These are phyloP conservation scores for Trametes sanguinea DNA, from an alignment of 768 basidiomycete species.

Conservation along the genomic window DNA sequence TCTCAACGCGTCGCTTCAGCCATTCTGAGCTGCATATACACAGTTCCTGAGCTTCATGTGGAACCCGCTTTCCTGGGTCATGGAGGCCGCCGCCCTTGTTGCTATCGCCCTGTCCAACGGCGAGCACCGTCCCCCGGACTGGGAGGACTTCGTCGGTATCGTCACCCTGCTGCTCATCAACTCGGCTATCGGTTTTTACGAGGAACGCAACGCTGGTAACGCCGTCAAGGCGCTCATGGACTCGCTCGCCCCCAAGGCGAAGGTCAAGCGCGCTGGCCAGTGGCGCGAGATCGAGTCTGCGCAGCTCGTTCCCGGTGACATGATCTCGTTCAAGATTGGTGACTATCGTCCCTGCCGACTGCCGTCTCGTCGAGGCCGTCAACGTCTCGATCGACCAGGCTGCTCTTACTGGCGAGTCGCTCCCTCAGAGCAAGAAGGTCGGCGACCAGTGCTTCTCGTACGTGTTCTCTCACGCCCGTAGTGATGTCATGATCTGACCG, in stretches of 20 bases:
- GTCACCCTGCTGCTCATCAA: conserved; percentile 89
- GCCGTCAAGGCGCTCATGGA: conserved; percentile 99
- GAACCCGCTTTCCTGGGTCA: conserved; percentile 99
- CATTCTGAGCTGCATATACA: not conserved
- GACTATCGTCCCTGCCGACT: conserved; percentile 98
- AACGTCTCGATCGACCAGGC: conserved; percentile 99
- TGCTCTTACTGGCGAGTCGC: conserved; percentile 95
- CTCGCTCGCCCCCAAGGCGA: conserved; percentile 96
- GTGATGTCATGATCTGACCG: conserved; percentile 1
- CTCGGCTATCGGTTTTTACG: conserved; percentile 97
- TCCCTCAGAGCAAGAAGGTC: conserved; percentile 88
- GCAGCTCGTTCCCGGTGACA: conserved; percentile 90
- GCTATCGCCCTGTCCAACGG: conserved; percentile 97
- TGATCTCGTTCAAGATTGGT: conserved; percentile 98
- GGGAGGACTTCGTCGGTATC: conserved; percentile 98
- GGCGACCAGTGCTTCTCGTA: conserved; percentile 99
- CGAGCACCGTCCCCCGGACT: conserved; percentile 82
- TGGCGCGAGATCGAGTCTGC: conserved; percentile 94
- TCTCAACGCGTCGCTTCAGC: not conserved
- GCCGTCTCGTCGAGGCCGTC: conserved; percentile 94
- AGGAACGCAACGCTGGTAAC: conserved; percentile 96
- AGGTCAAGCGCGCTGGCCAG: conserved; percentile 79
- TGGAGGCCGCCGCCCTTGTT: conserved; percentile 94
- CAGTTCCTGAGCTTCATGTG: conserved; percentile 98
- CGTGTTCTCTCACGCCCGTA: conserved; percentile 38